Conservation (phyloP, 1,284 basidiomycete species). For the Neolentinus lepideus region DNA sequence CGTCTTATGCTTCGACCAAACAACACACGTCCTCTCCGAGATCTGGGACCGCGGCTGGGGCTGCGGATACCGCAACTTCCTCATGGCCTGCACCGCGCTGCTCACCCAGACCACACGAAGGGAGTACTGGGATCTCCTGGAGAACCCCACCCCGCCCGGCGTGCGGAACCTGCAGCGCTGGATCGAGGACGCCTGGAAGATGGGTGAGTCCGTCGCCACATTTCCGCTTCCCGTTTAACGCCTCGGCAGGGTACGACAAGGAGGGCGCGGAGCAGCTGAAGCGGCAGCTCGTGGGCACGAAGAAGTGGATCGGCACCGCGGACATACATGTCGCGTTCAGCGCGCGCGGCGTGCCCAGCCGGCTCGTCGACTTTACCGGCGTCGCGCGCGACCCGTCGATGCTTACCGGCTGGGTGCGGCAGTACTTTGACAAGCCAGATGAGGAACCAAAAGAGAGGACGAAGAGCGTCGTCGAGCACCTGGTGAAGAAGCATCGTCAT, state of each 20-base stretch:
- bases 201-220: conserved; percentile 39
- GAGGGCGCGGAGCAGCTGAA: conserved; percentile 60
- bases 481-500: background rate
- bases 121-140: conserved; percentile 52
- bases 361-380: conserved; percentile 55
- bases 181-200: conserved; percentile 77
- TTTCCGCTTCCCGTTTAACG: background rate
- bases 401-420: conserved; percentile 58
- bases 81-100: conserved; percentile 74
- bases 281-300: conserved; percentile 49
- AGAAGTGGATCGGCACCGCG: conserved; percentile 76
- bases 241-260: conserved; percentile 57
- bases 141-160: conserved; percentile 51
- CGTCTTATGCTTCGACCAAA: background rate
- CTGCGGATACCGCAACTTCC: conserved; percentile 82
- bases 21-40: conserved; percentile 45
- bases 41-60: conserved; percentile 63
- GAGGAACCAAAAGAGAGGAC: conserved; percentile 5
- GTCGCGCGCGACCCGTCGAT: conserved; percentile 29
- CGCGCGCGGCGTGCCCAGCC: conserved; percentile 72
- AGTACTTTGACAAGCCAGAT: conserved; percentile 39
- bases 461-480: background rate
- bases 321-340: conserved; percentile 65
- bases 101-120: conserved; percentile 57
- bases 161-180: conserved; percentile 68